A percentile compares a stretch with the other conserved stretches of the same genome.
Evolutionary conservation across 2,329 filamentous ascomycete genomes (phyloP).

Genomic region (Massarina eburnea): DNA sequence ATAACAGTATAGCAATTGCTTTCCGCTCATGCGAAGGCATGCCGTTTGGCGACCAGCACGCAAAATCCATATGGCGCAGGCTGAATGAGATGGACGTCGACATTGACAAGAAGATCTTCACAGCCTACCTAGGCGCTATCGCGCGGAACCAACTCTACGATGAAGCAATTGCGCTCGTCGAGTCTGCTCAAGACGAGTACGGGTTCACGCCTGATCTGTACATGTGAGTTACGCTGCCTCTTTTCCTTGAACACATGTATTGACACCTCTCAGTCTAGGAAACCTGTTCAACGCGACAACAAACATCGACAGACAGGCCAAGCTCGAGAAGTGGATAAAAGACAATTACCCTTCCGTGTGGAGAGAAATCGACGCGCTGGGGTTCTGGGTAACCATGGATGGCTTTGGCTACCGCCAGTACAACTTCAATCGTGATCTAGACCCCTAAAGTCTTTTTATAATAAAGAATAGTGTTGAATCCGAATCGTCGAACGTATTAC

Average conservation of each 20-base stretch:
- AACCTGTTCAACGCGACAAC: slow-evolving; percentile 75
- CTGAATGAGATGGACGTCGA: slow-evolving; percentile 76
- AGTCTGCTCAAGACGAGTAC: slow-evolving; percentile 66
- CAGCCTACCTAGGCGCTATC: slow-evolving; percentile 74
- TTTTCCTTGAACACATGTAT: not conserved
- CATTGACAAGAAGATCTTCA: slow-evolving; percentile 71
- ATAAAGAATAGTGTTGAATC: too few relatives aligned
- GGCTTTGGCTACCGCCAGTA: slow-evolving; percentile 41
- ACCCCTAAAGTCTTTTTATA: slow-evolving; percentile 24
- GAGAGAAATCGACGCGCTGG: slow-evolving; percentile 63
- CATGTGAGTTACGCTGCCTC: slow-evolving; percentile 60
- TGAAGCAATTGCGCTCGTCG: slow-evolving; percentile 66
- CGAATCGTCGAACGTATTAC: too few relatives aligned
- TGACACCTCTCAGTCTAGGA: slow-evolving; percentile 60
- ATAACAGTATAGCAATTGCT: slow-evolving; percentile 76
- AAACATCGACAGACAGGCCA: slow-evolving; percentile 64
- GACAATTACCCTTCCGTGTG: slow-evolving; percentile 69
- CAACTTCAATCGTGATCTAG: slow-evolving; percentile 36
- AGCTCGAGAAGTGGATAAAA: slow-evolving; percentile 75
- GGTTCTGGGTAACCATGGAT: slow-evolving; percentile 40
- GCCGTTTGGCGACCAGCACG: slow-evolving; percentile 48
- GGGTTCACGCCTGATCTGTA: slow-evolving; percentile 68
- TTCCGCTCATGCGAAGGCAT: slow-evolving; percentile 75
- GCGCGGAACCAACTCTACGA: slow-evolving; percentile 72
- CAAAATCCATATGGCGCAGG: slow-evolving; percentile 67